A percentile compares a stretch with the other conserved stretches of the same genome.
phyloP scores from a whole-genome alignment of 495 filamentous ascomycete genomes.

The Thermothielavioides terrestris region DNA sequence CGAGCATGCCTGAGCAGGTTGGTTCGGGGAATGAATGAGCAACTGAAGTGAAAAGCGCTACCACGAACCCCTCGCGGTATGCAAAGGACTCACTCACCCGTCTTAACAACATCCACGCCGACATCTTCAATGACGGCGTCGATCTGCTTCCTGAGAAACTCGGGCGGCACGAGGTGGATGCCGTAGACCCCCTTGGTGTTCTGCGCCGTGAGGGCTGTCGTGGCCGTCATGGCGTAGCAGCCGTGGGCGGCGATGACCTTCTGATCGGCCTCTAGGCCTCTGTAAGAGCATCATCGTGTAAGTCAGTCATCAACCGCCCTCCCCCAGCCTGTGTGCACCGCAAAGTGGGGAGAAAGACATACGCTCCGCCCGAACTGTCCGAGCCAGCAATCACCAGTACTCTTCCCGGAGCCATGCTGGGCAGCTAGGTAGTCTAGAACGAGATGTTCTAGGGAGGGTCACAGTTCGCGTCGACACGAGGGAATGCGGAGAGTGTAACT shows the following conservation, averaged over 20 bases:
- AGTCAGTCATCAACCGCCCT: constrained; percentile 7
- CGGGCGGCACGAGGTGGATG: constrained; percentile 69
- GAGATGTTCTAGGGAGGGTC: too few relatives aligned
- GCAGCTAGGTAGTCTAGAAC: too few relatives aligned
- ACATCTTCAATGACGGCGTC: constrained; percentile 76
- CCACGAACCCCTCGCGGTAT: too few relatives aligned
- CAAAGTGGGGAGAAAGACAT: too few relatives aligned
- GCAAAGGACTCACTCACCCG: constrained; percentile 60
- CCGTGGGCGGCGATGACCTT: constrained; percentile 87
- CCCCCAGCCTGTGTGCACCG: too few relatives aligned
- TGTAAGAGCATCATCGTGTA: constrained; percentile 27
- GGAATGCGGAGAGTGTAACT: too few relatives aligned
- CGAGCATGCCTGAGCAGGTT: constrained; percentile 95
- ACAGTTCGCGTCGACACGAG: too few relatives aligned
- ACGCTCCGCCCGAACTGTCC: constrained; percentile 89
- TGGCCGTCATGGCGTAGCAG: constrained; percentile 94
- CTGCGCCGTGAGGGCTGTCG: constrained; percentile 89
- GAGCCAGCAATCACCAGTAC: constrained; percentile 81
- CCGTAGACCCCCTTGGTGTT: constrained; percentile 78
- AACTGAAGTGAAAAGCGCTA: too few relatives aligned
- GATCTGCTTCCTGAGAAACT: constrained; percentile 77
- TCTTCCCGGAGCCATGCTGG: constrained; percentile 31
- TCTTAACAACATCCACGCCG: constrained; percentile 83
- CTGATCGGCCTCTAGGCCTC: constrained; percentile 95
- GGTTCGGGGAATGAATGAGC: not conserved